Evolutionary conservation across 2,329 filamentous ascomycete species (phyloP), one percentile per base, ranked within the genome.

Genomic region (Meredithiella fracta): DNA sequence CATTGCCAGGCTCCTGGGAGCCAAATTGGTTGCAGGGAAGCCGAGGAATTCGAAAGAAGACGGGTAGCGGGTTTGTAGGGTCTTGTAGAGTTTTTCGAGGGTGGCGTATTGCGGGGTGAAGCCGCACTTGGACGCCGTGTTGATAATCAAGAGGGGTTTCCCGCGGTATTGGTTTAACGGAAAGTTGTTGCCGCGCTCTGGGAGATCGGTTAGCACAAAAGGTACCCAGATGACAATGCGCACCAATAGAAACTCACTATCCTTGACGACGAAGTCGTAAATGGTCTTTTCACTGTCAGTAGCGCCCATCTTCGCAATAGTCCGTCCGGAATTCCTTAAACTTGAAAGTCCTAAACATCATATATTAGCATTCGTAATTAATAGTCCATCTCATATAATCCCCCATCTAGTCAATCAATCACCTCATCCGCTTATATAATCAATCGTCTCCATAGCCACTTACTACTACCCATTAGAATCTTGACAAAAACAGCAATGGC

Each of bases 11-110:
- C 67, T 97, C 92, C 72, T 98, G 92, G 62, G 72, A 71, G 65
- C 83, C 86, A 71, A 98, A 98, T 72, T 98, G 92, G 77, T 97
- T 98, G 82, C 91, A 97, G 92, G 92, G 73, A 98, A 97, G 64
- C 90, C 92, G 66, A 98, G 77, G 72, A 98, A 81, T 65, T 81
- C 76, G 68, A 98, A 92, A 65, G 89, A 77, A 61, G 87, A 80
- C 31, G 69, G 77, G 74, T 94, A 73, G 65, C 79, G 75, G 62
- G 74, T 74, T 63, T 79, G 80, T 66, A 96, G 65, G 58, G 74
- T 71, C 69, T 94, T 86, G 80, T 94, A 95, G 61, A 98, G 79
- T 65, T 79, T 83, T 74, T 98, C 90, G 53, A 98, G 85, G 31
- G 86, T 87, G 60, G 79, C 82, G 71, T 92, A 96, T 72, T 98